Evolutionary conservation across 1,284 basidiomycete genomes (phyloP).

Genomic region (Apiotrichum sp.): DNA sequence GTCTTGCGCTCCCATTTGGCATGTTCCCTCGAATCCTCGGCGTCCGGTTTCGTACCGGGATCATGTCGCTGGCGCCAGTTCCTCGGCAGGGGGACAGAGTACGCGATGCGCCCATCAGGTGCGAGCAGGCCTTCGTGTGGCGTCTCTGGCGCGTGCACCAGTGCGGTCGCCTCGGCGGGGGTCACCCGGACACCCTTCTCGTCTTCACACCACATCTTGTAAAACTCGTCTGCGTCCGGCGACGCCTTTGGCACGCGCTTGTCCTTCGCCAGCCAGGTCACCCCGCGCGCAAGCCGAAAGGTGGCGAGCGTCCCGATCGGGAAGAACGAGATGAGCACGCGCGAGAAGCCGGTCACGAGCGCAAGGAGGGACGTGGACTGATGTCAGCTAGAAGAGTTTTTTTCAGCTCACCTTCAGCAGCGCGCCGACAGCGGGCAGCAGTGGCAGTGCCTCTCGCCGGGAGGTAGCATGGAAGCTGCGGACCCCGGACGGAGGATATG

Average conservation of each 20-base stretch:
- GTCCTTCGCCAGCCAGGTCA: conserved; percentile 25
- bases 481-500: too few relatives aligned
- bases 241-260: conserved; percentile 22
- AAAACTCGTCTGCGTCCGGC: conserved; percentile 38
- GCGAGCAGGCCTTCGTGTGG: conserved; percentile 18
- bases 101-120: conserved; percentile 30
- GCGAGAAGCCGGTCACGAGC: conserved; percentile 33
- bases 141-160: conserved; percentile 14
- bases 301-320: conserved; percentile 38
- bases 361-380: conserved; percentile 51
- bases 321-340: conserved; percentile 44
- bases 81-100: conserved; percentile 20
- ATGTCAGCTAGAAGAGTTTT: not conserved
- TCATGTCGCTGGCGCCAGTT: not conserved
- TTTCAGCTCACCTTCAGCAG: conserved; percentile 37
- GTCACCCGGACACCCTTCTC: conserved; percentile 25
- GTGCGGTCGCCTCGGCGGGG: conserved; percentile 15
- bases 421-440: conserved; percentile 35
- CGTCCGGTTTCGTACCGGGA: conserved; percentile 3
- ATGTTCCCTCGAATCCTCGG: conserved; percentile 1
- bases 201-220: conserved; percentile 41
- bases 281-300: conserved; percentile 21
- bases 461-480: conserved; percentile 34
- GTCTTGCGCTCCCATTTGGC: conserved; percentile 1
- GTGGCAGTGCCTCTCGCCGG: conserved; percentile 36